Evolutionary conservation across 2,329 filamentous ascomycete species (phyloP), one percentile per base, ranked within the genome.

Genomic region (Fusarium sp.): DNA sequence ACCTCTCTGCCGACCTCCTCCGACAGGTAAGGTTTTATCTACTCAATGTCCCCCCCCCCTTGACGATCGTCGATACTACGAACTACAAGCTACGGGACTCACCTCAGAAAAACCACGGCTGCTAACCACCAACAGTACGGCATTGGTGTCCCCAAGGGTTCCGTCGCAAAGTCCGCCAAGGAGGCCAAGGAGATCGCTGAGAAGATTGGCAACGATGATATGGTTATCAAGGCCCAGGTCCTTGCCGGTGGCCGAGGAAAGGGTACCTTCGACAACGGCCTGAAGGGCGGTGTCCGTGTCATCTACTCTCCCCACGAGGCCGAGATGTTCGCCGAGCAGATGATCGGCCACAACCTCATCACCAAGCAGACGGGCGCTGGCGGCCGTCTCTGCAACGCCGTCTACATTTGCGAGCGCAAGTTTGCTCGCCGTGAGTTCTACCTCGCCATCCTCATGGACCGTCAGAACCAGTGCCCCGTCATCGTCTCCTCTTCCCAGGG

Each of bases 361-460:
- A 99, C 96, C 85, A 99, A 99, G 91, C 96, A 99, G 89, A 99
- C 96, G 68, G 96, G 96, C 84, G 94, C 96, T 79, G 90, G 86
- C 79, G 96, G 96, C 82, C 94, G 96, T 84, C 91, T 97, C 83
- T 99, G 96, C 90, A 98, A 94, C 86, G 90, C 95, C 75, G 96
- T 99, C 83, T 98, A 97, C 89, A 98, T 99, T 83, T 97, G 96
- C 87, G 96, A 99, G 90, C 95, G 96, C 90, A 99, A 99, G 89
- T 99, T 98, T 82, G 96, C 96, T 79, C 95, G 96, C 78, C 93
- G 96, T 82, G 96, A 99, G 87, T 99, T 99, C 89, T 99, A 99
- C 89, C 92, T 99, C 68, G 96, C 96, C 81, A 93, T 99, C 81
- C 92, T 99, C 80, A 98, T 99, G 96, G 96, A 99, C 88, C 94